phyloP scores from a whole-genome alignment of 257 asterid species.

The Anisodus tanguticus region DNA sequence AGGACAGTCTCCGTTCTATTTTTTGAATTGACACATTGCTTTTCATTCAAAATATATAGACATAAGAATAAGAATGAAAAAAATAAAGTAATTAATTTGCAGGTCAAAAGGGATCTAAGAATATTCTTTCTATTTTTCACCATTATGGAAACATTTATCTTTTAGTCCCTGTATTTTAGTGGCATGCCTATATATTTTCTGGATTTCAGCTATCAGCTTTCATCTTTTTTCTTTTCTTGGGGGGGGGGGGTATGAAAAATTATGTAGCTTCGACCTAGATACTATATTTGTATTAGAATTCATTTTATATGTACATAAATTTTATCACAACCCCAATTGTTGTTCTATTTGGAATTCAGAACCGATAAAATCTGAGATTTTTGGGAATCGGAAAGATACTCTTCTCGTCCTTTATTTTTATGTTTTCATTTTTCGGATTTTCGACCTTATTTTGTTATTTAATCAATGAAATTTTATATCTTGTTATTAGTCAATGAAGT shows the following conservation, averaged over 20 bases:
- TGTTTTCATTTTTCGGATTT: not conserved
- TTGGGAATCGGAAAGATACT: not conserved
- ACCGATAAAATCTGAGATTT: not conserved
- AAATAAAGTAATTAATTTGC: not conserved
- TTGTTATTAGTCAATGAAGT: not conserved
- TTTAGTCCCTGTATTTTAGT: conserved; percentile 27
- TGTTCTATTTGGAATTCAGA: not conserved
- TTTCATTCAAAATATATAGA: not conserved
- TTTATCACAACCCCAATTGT: not conserved
- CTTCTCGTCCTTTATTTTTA: not conserved
- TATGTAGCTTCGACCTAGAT: not conserved
- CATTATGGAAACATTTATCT: not conserved
- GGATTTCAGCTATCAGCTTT: conserved; percentile 2
- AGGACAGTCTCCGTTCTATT: not conserved
- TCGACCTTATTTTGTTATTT: not conserved
- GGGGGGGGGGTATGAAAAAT: not conserved
- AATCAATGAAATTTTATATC: not conserved
- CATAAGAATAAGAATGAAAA: not conserved
- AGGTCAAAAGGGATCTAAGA: not conserved
- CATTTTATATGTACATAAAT: not conserved
- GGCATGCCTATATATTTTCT: conserved; percentile 25
- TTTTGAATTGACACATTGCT: conserved; percentile 2
- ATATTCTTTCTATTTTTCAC: conserved; percentile 28
- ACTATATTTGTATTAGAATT: not conserved
- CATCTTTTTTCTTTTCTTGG: too few relatives aligned